These are phyloP conservation scores for Withania somnifera DNA, from an alignment of 305 asterid species.

Conservation along the genomic window DNA sequence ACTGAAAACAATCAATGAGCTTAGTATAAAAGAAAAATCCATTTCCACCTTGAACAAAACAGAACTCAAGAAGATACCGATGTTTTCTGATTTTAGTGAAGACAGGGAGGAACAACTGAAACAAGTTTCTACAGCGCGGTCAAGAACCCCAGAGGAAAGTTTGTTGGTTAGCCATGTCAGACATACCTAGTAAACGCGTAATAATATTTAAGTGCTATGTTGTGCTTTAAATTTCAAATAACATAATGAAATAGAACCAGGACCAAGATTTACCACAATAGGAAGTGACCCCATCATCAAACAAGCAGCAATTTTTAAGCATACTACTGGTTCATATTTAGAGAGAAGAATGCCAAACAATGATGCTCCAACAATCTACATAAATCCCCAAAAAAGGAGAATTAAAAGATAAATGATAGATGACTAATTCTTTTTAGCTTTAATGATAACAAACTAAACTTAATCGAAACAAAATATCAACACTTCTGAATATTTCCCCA, in stretches of 20 bases:
- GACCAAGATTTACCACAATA: slow-evolving; percentile 42
- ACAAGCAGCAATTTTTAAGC: slow-evolving; percentile 68
- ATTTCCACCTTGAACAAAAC: neutral
- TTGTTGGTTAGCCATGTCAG: slow-evolving; percentile 82
- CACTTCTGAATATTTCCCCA: no score
- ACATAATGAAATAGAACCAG: slow-evolving; percentile 3
- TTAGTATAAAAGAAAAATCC: slow-evolving; percentile 10
- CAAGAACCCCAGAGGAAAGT: slow-evolving; percentile 85
- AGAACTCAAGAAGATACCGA: slow-evolving; percentile 36
- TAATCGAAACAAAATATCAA: neutral
- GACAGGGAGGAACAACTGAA: slow-evolving; percentile 29
- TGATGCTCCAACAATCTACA: slow-evolving; percentile 90
- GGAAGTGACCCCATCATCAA: slow-evolving; percentile 76
- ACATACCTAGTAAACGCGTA: slow-evolving; percentile 34
- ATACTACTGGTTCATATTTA: slow-evolving; percentile 55
- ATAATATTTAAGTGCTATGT: neutral
- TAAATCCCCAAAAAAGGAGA: slow-evolving; percentile 9
- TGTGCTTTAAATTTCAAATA: slow-evolving; percentile 1
- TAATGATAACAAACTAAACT: no score
- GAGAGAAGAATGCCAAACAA: slow-evolving; percentile 75
- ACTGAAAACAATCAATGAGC: slow-evolving; percentile 26
- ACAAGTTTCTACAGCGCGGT: slow-evolving; percentile 46
- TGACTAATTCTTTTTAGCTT: no score
- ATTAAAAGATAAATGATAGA: neutral
- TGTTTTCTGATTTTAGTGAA: slow-evolving; percentile 33